These are phyloP conservation scores for Elymus sibiricus DNA, from an alignment of 176 grass and related monocot species.

Conservation along the genomic window DNA sequence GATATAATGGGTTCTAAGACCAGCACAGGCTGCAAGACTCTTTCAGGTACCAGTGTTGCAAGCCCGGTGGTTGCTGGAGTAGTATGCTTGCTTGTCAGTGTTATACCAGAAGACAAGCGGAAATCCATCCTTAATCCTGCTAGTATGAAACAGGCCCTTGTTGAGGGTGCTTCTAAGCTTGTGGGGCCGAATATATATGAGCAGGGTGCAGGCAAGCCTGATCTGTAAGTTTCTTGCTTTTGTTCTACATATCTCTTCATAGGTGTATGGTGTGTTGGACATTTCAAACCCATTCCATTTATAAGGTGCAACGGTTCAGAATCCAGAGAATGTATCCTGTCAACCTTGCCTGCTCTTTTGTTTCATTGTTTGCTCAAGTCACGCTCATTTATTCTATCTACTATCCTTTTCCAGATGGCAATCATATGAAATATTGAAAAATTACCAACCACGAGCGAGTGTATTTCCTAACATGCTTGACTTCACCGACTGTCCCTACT, in stretches of 20 bases:
- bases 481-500: conserved; percentile 83
- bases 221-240: conserved; percentile 73
- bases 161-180: conserved; percentile 96
- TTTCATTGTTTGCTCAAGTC: conserved; percentile 10
- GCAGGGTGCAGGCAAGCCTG: conserved; percentile 89
- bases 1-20: conserved; percentile 99
- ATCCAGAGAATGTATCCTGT: neutral
- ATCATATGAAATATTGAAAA: conserved; percentile 88
- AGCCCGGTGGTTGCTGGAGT: conserved; percentile 93
- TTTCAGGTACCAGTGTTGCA: conserved; percentile 97
- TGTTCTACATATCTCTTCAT: neutral
- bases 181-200: conserved; percentile 95
- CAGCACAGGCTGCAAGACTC: conserved; percentile 96
- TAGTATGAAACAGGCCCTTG: conserved; percentile 96
- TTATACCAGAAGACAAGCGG: conserved; percentile 66
- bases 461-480: conserved; percentile 87
- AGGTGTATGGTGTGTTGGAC: conserved; percentile 17
- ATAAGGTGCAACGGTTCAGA: neutral
- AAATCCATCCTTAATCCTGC: conserved; percentile 85
- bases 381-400: conserved; percentile 28
- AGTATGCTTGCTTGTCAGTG: conserved; percentile 89
- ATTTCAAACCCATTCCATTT: conserved; percentile 5
- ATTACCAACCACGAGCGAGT: conserved; percentile 78
- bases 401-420: conserved; percentile 60
- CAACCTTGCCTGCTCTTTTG: neutral